Evolutionary conservation across 257 asterid species (phyloP), one percentile per base, ranked within the genome.

Genomic region (Cynanchum wilfordii): DNA sequence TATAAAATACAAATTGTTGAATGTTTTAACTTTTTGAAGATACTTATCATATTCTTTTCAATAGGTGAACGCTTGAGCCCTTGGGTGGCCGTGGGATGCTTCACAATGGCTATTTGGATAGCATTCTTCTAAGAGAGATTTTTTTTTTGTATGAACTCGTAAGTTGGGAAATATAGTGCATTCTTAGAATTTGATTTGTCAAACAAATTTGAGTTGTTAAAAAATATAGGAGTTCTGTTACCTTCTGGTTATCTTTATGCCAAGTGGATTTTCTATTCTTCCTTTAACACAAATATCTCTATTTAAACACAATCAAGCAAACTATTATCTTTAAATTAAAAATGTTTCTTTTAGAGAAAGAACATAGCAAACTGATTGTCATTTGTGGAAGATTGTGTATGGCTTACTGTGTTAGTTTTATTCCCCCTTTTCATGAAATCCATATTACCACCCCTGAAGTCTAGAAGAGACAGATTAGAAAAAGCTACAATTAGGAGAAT

Each of bases 21-120:
- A 20, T 36, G 20, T 19, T 13, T 60, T 64, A 63, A 29, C 65
- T 52, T 42, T 73, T 16, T 24, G 40, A 19, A 44, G 17, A 66
- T 73, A 55, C 6, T 54, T 17, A 13, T 51, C 20, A 5, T 66
- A 7, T 13, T 67, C 12, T 71, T 63, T 40, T 69, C 66, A 38
- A 82, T 88, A 92, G 95, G 97, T 63, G 98, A 92, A 79, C 86
- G 97, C 54, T 84, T 92, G 84, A 90, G 98, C 85, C 98, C 98
- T 74, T 92, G 97, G 95, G 92, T 90, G 70, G 95, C 91, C 4
- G 73, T 86, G 56, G 98, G 95, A 67, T 89, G 98, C 90, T 82
- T 92, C 70, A 75, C 84, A 30, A 90, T 92, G 93, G 98, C 95
- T 13, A 86, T 92, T 49, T 93, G 96, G 17, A 87, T 89, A 74